Base-by-base conservation (phyloP, 352 stramenopile genomes). In the Pythium dissimile region DNA sequence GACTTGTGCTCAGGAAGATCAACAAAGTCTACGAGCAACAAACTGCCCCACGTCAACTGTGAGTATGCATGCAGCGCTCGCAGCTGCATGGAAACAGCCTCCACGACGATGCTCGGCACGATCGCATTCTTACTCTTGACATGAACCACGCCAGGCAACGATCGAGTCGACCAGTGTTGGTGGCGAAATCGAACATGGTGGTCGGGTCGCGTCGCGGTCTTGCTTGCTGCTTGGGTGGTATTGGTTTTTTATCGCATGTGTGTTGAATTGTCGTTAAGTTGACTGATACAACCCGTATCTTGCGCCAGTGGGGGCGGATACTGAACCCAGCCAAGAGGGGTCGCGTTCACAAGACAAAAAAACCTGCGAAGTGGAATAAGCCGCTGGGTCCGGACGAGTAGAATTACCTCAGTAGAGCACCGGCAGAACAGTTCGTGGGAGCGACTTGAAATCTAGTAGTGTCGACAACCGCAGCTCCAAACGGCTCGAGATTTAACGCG, bases 381-480 rank as follows among this genome's bases (percentile, higher is more conserved):
- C 55, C 59, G 16, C 60, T 69, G 0, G 68, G 60, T 2, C 64
- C 61, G 0, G 68, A 76, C 0, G 50, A 35, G 28, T 67, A 64
- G 0, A 76, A 55, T n/a, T 69, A 61, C 10, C 69, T 55, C 2
- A 75, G 21, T 21, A 75, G 21, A 4, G 59, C 30, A 13, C 50
- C 64, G 9, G 64, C 41, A 8, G 68, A 69, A 44, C 64, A 76
- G 13, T 59, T 47, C 4, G 68, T 64, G 16, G 37, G 16, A 56
- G 26, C 11, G 59, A 64, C 15, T n/a, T 43, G n/a, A 9, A 5
- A 28, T 2, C 27, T 39, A 50, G 27, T 44, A 50, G 16, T 35
- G 45, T 54, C 32, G 8, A 24, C 5, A 21, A 49, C 11, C 6
- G 23, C 5, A n/a, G 18, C 3, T 49, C 34, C 9, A 32, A 42